A percentile compares a stretch with the other conserved stretches of the same genome.
Evolutionary conservation across 2,329 filamentous ascomycete species (phyloP).

Genomic region (Aspergillus spinulosporus): DNA sequence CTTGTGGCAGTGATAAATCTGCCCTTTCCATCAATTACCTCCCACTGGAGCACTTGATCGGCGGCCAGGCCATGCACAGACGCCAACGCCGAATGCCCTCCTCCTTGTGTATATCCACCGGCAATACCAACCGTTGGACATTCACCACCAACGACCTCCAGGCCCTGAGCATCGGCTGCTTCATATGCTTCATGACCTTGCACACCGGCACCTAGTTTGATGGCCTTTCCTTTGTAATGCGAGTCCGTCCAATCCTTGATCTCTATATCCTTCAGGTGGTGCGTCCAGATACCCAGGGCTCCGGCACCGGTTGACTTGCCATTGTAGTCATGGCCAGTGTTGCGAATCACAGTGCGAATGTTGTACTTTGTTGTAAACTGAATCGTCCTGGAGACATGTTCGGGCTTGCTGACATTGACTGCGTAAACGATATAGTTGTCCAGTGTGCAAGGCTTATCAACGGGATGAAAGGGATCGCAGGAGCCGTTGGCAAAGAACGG

Average conservation of each 20-base stretch:
- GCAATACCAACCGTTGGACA: slow-evolving; percentile 58
- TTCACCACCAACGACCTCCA: slow-evolving; percentile 57
- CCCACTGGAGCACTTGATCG: slow-evolving; percentile 52
- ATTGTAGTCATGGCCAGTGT: slow-evolving; percentile 45
- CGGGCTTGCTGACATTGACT: slow-evolving; percentile 34
- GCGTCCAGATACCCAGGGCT: slow-evolving; percentile 37
- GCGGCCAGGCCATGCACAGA: slow-evolving; percentile 58
- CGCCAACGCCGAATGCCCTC: slow-evolving; percentile 58
- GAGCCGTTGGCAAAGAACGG: slow-evolving; percentile 16
- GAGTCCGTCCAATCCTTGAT: slow-evolving; percentile 36
- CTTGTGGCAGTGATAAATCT: slow-evolving; percentile 1
- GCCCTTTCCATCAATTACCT: slow-evolving; percentile 49
- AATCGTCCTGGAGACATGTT: slow-evolving; percentile 33
- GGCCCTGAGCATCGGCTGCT: slow-evolving; percentile 46
- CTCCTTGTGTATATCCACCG: slow-evolving; percentile 62
- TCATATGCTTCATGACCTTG: slow-evolving; percentile 53
- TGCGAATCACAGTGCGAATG: slow-evolving; percentile 51
- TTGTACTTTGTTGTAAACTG: slow-evolving; percentile 7
- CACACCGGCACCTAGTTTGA: slow-evolving; percentile 58
- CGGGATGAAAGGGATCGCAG: slow-evolving; percentile 19
- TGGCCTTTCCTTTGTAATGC: slow-evolving; percentile 53
- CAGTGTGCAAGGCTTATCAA: slow-evolving; percentile 30
- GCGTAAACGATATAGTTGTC: slow-evolving; percentile 36
- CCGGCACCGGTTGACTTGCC: slow-evolving; percentile 64
- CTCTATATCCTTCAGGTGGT: slow-evolving; percentile 33